Conservation (phyloP, 371 early-diverging fungal species). For the Mucor mucedo region DNA sequence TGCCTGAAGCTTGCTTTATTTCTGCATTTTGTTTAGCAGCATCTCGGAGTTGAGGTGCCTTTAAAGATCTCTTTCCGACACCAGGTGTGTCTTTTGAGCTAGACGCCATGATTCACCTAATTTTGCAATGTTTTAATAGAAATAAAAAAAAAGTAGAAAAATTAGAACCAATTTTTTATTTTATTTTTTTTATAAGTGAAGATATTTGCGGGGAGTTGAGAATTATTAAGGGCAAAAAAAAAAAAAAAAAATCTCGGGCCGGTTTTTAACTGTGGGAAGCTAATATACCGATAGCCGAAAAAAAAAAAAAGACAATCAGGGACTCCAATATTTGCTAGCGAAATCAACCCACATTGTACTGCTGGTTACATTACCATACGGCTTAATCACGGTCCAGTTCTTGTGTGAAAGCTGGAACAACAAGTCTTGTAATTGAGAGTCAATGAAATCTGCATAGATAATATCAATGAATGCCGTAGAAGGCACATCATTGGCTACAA, state of each 20-base stretch:
- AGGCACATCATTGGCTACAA: constrained; percentile 41
- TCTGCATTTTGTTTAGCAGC: constrained; percentile 16
- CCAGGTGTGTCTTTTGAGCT: too few relatives aligned
- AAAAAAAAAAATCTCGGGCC: constrained; percentile 9
- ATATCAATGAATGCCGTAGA: constrained; percentile 30
- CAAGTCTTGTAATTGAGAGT: constrained; percentile 9
- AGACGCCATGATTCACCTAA: too few relatives aligned
- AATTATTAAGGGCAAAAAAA: constrained; percentile 6
- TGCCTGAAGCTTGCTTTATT: neutral
- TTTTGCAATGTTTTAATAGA: too few relatives aligned
- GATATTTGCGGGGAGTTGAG: too few relatives aligned
- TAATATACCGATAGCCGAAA: neutral
- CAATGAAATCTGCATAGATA: constrained; percentile 42
- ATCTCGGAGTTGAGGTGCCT: constrained; percentile 20
- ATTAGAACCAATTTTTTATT: too few relatives aligned
- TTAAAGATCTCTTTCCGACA: neutral
- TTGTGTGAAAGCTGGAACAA: constrained; percentile 12
- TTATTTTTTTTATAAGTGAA: too few relatives aligned
- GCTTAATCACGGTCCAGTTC: constrained; percentile 13
- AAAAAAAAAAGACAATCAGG: neutral
- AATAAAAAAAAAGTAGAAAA: too few relatives aligned
- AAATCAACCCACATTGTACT: constrained; percentile 25
- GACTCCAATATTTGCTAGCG: constrained; percentile 16
- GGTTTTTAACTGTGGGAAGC: neutral
- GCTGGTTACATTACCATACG: constrained; percentile 3